A percentile compares a stretch with the other conserved stretches of the same genome.
phyloP scores from a whole-genome alignment of 2,329 filamentous ascomycete genomes.

The Pyrenophora seminiperda region DNA sequence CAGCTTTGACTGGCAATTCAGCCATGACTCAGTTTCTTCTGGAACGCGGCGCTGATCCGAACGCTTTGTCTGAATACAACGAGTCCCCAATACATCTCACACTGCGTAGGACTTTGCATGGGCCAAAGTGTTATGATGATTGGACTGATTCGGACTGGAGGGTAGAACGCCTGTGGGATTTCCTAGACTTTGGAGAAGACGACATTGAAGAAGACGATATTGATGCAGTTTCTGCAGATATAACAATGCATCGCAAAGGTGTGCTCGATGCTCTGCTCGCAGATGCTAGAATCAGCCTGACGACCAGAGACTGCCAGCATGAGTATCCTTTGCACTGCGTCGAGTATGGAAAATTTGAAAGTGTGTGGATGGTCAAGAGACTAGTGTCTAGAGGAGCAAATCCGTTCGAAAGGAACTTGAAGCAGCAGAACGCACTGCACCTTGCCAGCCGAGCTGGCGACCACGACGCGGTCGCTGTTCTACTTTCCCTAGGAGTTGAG shows the following conservation, averaged over 20 bases:
- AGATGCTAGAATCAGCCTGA: not conserved
- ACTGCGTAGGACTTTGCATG: not conserved
- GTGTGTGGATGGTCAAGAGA: slow-evolving; percentile 6
- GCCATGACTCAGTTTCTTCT: not conserved
- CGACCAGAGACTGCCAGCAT: not conserved
- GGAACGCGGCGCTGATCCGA: not conserved
- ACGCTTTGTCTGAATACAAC: not conserved
- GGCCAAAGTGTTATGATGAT: not conserved
- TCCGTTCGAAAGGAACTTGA: slow-evolving; percentile 8
- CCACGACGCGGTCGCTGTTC: slow-evolving; percentile 7
- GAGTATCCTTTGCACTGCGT: not conserved
- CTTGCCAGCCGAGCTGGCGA: slow-evolving; percentile 13
- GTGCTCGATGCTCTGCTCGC: not conserved
- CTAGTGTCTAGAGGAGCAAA: slow-evolving; percentile 14
- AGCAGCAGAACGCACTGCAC: slow-evolving; percentile 17
- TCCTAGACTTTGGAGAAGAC: not conserved
- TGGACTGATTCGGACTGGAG: not conserved
- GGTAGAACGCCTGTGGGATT: not conserved
- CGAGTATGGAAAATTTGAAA: not conserved
- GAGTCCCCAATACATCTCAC: slow-evolving; percentile 1
- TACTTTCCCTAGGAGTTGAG: slow-evolving; percentile 14
- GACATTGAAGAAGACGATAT: not conserved
- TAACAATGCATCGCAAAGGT: not conserved
- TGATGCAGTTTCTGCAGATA: not conserved
- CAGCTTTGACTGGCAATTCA: not conserved